Evolutionary conservation across 495 filamentous ascomycete species (phyloP).

Genomic region (Lophiotrema nucula): DNA sequence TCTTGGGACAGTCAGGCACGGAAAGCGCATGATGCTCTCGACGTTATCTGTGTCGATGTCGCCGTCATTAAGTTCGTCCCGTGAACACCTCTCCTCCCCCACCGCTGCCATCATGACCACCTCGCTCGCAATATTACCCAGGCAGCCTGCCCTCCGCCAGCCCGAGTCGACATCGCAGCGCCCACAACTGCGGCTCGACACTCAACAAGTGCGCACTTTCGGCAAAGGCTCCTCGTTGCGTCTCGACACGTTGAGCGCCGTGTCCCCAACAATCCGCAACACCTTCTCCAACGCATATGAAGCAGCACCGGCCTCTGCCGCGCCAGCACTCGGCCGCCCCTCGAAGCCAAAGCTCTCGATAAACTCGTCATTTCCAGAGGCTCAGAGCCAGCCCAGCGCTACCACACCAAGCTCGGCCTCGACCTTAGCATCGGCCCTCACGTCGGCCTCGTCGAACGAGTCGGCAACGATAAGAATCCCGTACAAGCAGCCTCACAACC

Average conservation of each 20-base stretch:
- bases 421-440: constrained; percentile 30
- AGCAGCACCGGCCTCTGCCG: constrained; percentile 55
- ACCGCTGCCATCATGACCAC: constrained; percentile 37
- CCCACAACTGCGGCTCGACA: constrained; percentile 82
- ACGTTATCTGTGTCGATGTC: constrained; percentile 36
- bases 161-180: constrained; percentile 49
- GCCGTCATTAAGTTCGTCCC: constrained; percentile 26
- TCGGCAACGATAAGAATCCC: constrained; percentile 35
- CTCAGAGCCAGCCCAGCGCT: constrained; percentile 13
- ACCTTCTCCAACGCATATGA: constrained; percentile 80
- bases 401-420: constrained; percentile 32
- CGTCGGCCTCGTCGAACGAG: constrained; percentile 35
- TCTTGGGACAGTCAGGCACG: neutral
- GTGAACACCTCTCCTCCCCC: constrained; percentile 23
- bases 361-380: constrained; percentile 27
- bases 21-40: constrained; percentile 33
- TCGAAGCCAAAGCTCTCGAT: constrained; percentile 40
- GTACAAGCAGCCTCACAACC: constrained; percentile 40
- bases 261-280: constrained; percentile 76
- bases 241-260: constrained; percentile 58
- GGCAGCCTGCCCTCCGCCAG: too few relatives aligned
- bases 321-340: constrained; percentile 33
- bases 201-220: constrained; percentile 50
- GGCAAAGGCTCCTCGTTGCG: constrained; percentile 55
- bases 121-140: constrained; percentile 41